A percentile compares a stretch with the other conserved stretches of the same genome.
These are phyloP conservation scores for Selaginella moellendorffii DNA, from an alignment of 75 land plant genomes.

Conservation along the genomic window DNA sequence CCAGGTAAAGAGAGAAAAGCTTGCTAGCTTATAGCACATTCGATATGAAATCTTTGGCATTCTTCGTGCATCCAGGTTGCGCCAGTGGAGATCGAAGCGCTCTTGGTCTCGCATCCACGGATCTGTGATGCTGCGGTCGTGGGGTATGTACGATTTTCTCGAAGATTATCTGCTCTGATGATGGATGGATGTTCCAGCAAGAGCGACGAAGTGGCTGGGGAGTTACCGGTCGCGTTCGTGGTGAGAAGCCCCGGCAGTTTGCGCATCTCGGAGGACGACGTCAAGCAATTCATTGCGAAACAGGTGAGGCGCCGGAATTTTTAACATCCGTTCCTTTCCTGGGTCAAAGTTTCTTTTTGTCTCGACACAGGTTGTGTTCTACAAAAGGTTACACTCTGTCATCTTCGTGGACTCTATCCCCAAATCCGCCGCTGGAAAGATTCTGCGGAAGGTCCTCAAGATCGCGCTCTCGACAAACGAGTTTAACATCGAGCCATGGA, in stretches of 20 bases:
- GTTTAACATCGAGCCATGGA: no score
- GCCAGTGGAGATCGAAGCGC: not conserved
- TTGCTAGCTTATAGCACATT: not conserved
- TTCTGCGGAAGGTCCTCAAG: conserved; percentile 29
- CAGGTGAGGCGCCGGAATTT: not conserved
- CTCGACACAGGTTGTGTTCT: conserved; percentile 47
- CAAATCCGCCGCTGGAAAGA: conserved; percentile 57
- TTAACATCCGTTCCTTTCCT: not conserved
- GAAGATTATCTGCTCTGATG: not conserved
- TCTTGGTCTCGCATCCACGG: not conserved
- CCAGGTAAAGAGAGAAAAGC: conserved; percentile 25
- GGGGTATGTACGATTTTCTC: not conserved
- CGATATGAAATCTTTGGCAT: no score
- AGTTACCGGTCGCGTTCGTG: conserved; percentile 68
- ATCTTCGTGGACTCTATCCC: conserved; percentile 51
- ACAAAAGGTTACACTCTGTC: conserved; percentile 48
- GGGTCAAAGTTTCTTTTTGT: not conserved
- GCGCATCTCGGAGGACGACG: not conserved
- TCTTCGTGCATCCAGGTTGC: not conserved
- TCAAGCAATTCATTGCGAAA: not conserved
- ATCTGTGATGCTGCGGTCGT: not conserved
- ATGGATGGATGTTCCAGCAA: conserved; percentile 22
- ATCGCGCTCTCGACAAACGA: no score
- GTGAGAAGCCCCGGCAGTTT: conserved; percentile 21
- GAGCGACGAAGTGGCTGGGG: conserved; percentile 63